phyloP scores from a whole-genome alignment of 192 early-diverging fungal genomes.

The Dissophora globulifera region DNA sequence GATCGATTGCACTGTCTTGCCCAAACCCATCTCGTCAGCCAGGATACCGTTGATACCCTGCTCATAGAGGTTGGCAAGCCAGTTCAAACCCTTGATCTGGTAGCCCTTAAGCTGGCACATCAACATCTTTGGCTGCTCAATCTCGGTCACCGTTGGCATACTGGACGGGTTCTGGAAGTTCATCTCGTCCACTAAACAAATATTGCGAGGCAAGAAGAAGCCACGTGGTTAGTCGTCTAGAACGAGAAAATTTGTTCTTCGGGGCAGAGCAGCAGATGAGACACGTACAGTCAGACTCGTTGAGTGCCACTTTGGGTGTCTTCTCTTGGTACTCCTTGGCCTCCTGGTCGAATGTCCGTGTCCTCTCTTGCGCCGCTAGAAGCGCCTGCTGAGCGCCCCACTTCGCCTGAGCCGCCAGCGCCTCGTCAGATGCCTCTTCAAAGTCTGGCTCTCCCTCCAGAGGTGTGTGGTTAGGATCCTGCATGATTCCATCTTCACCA shows the following conservation, averaged over 20 bases:
- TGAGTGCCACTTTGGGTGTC: constrained; percentile 46
- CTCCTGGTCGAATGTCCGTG: constrained; percentile 76
- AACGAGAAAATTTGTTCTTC: background rate
- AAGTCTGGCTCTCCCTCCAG: constrained; percentile 47
- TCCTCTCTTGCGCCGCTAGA: constrained; percentile 71
- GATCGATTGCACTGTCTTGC: constrained; percentile 93
- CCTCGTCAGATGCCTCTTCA: constrained; percentile 72
- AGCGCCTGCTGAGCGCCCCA: constrained; percentile 82
- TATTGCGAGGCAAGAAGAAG: background rate
- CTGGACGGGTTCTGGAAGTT: constrained; percentile 87
- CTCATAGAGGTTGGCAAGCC: constrained; percentile 88
- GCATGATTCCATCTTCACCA: constrained; percentile 17
- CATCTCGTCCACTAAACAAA: constrained; percentile 83
- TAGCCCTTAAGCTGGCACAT: constrained; percentile 87
- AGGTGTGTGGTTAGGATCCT: constrained; percentile 47
- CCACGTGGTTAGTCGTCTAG: background rate
- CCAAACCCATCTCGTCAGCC: constrained; percentile 89
- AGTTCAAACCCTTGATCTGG: constrained; percentile 86
- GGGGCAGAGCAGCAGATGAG: background rate
- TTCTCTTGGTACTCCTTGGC: constrained; percentile 51
- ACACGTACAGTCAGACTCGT: constrained; percentile 59
- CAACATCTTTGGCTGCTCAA: constrained; percentile 86
- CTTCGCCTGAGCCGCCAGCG: constrained; percentile 74
- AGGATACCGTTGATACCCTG: constrained; percentile 91
- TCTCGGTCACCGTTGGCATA: constrained; percentile 74